Percentiles rank a stretch among this genome's conserved stretches.
phyloP scores from a whole-genome alignment of 2,329 filamentous ascomycete species.

The Aspergillus intermedius region DNA sequence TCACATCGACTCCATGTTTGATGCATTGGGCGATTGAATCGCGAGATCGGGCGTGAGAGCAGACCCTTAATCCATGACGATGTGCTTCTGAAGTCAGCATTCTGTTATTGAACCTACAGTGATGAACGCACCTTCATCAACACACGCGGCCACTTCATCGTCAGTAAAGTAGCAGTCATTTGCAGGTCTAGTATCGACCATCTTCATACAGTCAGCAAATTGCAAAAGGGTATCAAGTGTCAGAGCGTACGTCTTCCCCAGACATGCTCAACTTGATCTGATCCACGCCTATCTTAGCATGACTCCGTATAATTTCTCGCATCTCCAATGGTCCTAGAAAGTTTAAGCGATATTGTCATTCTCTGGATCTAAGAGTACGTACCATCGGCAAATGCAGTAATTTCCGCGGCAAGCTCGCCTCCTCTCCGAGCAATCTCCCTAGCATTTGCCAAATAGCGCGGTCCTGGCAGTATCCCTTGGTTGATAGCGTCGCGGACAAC shows the following conservation, averaged over 20 bases:
- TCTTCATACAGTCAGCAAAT: slow-evolving; percentile 9
- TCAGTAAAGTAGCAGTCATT: slow-evolving; percentile 43
- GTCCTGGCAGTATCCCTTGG: slow-evolving; percentile 43
- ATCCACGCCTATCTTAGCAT: slow-evolving; percentile 36
- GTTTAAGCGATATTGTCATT: too few relatives aligned
- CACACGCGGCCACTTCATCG: slow-evolving; percentile 43
- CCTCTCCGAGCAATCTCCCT: slow-evolving; percentile 43
- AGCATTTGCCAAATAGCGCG: slow-evolving; percentile 44
- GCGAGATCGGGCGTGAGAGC: slow-evolving; percentile 41
- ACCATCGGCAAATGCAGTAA: slow-evolving; percentile 39
- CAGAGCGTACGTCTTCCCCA: slow-evolving; percentile 18
- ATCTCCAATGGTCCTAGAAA: slow-evolving; percentile 27
- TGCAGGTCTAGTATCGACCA: slow-evolving; percentile 27
- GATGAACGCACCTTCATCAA: slow-evolving; percentile 30
- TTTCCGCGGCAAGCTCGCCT: slow-evolving; percentile 40
- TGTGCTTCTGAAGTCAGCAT: slow-evolving; percentile 24
- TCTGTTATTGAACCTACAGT: too few relatives aligned
- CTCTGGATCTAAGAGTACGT: too few relatives aligned
- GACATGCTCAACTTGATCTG: slow-evolving; percentile 43
- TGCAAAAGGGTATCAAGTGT: slow-evolving; percentile 7
- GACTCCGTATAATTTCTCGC: slow-evolving; percentile 33
- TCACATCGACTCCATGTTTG: slow-evolving; percentile 42
- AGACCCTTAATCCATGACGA: slow-evolving; percentile 20
- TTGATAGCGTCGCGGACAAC: slow-evolving; percentile 47
- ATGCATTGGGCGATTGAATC: slow-evolving; percentile 42